Evolutionary conservation across 192 early-diverging fungal species (phyloP), one percentile per base, ranked within the genome.

Genomic region (Coemansia erecta): DNA sequence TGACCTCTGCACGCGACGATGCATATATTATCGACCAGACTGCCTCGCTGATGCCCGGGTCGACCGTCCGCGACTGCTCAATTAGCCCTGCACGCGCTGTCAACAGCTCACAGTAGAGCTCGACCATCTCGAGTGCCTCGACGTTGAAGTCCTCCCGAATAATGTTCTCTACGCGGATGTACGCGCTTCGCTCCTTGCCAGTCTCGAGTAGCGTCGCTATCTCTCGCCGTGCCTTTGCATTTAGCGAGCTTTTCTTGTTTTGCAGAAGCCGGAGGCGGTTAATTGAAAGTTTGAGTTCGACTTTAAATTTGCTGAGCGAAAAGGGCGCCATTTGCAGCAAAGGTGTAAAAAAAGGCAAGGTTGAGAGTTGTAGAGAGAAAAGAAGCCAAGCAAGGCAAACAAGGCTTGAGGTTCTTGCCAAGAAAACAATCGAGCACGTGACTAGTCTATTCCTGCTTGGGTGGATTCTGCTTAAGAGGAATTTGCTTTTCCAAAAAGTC

Each of bases 61-160:
- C 94, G 60, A 89, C 89, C 10, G 84, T 86, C 85, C 84, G 89
- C 66, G 89, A 81, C 64, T 87, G 85, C 63, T 96, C 93, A 17
- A 98, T 47, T 37, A 98, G 69, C 1, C 91, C 94, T 61, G 91
- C 92, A 12, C 96, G 86, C 7, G 96, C 91, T 33, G 88, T 58
- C 15, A 98, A 70, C 21, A 94, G 70, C 60, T 98, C 94, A 58
- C 91, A 93, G 61, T 91, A 93, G 19, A 96, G 85, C 66, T 96
- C 92, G 37, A 97, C 73, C 35, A 95, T 90, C 68, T 98, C 96
- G 79, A 97, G 70, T 2, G 92, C 96, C 68, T 98, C 96, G n/a
- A 89, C 82, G 53, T 83, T 82, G 50, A 90, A 88, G 81, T 98
- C 96, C 56, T 97, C 94, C 15, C 95, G 87, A 54, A 98, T 98